Percentiles rank a stretch among this genome's conserved stretches.
Evolutionary conservation across 129 eudicot species (phyloP).

Genomic region (Pseudognaphalium luteoalbum): DNA sequence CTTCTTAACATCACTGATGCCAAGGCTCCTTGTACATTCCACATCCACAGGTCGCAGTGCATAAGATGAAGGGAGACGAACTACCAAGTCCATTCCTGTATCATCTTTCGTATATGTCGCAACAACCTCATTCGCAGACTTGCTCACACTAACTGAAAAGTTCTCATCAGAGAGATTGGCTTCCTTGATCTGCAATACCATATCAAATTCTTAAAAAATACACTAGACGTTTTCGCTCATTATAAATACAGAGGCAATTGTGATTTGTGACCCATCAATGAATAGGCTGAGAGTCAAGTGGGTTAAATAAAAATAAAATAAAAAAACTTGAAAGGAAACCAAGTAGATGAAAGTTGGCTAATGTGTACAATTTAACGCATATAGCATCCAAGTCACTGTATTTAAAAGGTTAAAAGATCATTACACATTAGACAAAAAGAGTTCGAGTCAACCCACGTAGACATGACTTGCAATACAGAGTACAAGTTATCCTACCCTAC

Average conservation of each 20-base stretch:
- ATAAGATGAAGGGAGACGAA: conserved; percentile 93
- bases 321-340: background rate
- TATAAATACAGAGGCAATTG: background rate
- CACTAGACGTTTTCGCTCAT: background rate
- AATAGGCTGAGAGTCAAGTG: background rate
- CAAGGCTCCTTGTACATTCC: conserved; percentile 91
- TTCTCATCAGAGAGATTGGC: conserved; percentile 71
- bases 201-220: conserved; percentile 1
- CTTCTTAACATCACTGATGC: conserved; percentile 85
- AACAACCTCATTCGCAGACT: conserved; percentile 89
- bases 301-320: background rate
- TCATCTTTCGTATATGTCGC: conserved; percentile 98
- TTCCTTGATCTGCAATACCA: conserved; percentile 70
- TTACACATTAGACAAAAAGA: background rate
- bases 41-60: conserved; percentile 83
- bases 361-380: background rate
- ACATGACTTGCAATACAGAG: background rate
- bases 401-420: no score
- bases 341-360: background rate
- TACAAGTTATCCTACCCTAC: background rate
- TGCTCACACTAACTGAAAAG: conserved; percentile 90
- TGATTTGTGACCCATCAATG: background rate
- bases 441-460: background rate
- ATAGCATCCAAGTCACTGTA: background rate
- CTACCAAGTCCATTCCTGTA: conserved; percentile 92